Conservation (phyloP, 768 basidiomycete genomes). For the Auricularia cornea region DNA sequence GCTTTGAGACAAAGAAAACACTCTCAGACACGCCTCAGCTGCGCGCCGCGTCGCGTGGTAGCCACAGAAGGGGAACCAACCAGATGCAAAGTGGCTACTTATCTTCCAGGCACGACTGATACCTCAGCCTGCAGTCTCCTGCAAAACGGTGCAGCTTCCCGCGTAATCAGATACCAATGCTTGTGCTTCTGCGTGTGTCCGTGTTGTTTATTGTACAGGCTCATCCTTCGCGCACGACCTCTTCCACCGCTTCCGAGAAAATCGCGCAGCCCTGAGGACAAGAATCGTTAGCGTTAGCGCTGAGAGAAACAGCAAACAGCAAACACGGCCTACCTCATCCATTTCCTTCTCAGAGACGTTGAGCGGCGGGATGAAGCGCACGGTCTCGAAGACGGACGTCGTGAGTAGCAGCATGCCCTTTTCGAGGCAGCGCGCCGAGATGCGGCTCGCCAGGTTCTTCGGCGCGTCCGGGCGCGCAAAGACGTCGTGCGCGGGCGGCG, state of each 20-base stretch:
- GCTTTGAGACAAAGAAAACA: no score
- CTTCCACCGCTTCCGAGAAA: constrained; percentile 61
- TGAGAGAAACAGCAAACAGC: background rate
- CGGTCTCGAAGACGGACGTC: constrained; percentile 79
- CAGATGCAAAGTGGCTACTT: no score
- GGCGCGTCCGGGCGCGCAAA: constrained; percentile 26
- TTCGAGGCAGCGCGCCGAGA: constrained; percentile 75
- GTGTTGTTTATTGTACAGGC: background rate
- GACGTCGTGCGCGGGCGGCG: constrained; percentile 3
- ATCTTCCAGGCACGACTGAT: no score
- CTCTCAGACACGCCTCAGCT: no score
- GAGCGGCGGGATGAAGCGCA: constrained; percentile 90
- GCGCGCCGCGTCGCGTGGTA: no score
- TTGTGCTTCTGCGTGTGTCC: no score
- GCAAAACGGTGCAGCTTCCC: no score
- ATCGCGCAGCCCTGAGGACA: constrained; percentile 40
- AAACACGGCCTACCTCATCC: constrained; percentile 27
- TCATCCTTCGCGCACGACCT: constrained; percentile 29
- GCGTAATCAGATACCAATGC: no score
- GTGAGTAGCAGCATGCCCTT: constrained; percentile 83
- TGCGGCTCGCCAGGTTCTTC: constrained; percentile 53
- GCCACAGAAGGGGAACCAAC: no score
- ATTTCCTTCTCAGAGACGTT: constrained; percentile 73
- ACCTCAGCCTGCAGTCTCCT: no score
- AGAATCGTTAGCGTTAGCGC: background rate